These are phyloP conservation scores for Candida insectalens DNA, from an alignment of 805 yeast genomes.

Conservation along the genomic window DNA sequence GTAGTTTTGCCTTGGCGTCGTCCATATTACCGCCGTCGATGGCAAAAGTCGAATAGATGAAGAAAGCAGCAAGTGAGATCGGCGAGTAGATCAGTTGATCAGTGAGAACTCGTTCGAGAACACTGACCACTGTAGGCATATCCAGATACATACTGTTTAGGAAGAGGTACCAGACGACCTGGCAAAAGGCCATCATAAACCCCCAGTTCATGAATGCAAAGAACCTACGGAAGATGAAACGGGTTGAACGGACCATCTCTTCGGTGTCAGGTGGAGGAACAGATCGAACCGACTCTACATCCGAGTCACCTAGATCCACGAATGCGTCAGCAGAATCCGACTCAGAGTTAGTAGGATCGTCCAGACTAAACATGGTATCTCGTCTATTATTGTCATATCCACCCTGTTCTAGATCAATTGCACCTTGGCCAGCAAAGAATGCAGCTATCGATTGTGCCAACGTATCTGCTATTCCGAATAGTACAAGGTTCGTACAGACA, in stretches of 20 bases:
- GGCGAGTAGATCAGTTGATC: constrained; percentile 92
- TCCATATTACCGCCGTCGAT: constrained; percentile 65
- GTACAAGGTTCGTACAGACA: constrained; percentile 65
- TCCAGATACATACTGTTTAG: constrained; percentile 68
- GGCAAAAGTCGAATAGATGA: constrained; percentile 73
- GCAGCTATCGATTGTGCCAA: constrained; percentile 67
- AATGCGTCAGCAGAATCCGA: not conserved
- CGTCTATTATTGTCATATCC: too few relatives aligned
- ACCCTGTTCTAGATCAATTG: not conserved
- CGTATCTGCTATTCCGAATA: constrained; percentile 87
- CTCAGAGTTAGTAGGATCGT: not conserved
- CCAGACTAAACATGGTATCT: not conserved
- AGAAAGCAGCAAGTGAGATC: constrained; percentile 66
- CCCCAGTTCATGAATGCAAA: constrained; percentile 87
- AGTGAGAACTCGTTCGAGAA: constrained; percentile 74
- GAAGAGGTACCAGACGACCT: constrained; percentile 82
- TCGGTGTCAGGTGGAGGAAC: not conserved
- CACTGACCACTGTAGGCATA: constrained; percentile 78
- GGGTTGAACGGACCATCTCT: constrained; percentile 1
- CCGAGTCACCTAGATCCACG: constrained; percentile 5
- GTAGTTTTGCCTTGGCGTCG: constrained; percentile 55
- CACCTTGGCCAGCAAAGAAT: constrained; percentile 7
- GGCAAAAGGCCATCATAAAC: constrained; percentile 67
- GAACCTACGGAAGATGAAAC: constrained; percentile 60
- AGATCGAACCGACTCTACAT: not conserved